Base-by-base conservation (phyloP, 1,284 basidiomycete species). In the Ganoderma multipileum region DNA sequence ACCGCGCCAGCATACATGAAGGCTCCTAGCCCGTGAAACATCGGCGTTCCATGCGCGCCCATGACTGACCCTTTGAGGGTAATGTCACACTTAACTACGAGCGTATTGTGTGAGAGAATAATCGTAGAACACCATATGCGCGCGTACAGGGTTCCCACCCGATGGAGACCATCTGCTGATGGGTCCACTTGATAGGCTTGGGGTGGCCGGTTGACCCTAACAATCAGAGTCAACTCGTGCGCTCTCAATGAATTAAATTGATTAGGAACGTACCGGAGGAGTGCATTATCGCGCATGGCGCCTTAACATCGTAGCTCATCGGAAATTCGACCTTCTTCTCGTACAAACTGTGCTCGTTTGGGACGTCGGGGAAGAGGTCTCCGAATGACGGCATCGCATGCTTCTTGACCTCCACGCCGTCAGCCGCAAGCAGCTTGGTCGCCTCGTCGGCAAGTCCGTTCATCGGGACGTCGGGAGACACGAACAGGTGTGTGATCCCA, bases 401-500 rank as follows among this genome's bases (percentile, higher is more conserved):
- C 39, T 61, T 20, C 9, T 58, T 42, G 33, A 70, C 44, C 18
- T 67, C 38, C 18, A 57, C 61, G 3, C 57, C 60, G 12, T 50
- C 52, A 16, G 44, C 58, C 2, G 63, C 50, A 23, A 72, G 67
- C 8, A 20, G 47, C 23, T 30, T 30, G 42, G 66, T 30, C 16
- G 67, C 67, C n/a, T 67, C 67, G 14, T 64, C 38, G 28, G 58
- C 67, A 14, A 72, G 23, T 1, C 39, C 65, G 23, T 50, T 66
- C 57, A 69, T 67, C 36, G 64, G 58, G 1, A 60, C 14, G 26
- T 81, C 80, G 8, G 62, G 33, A 16, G 78, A 76, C 18, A 80
- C 75, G 55, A 82, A 69, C 5, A 83, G 41, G 50, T 79, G 74
- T 0, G 62, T 61, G 26, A 74, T 72, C 3, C 69, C 71, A 9